Evolutionary conservation across 1,139 yeast species (phyloP), one percentile per base, ranked within the genome.

Genomic region (Suhomyces taliae): DNA sequence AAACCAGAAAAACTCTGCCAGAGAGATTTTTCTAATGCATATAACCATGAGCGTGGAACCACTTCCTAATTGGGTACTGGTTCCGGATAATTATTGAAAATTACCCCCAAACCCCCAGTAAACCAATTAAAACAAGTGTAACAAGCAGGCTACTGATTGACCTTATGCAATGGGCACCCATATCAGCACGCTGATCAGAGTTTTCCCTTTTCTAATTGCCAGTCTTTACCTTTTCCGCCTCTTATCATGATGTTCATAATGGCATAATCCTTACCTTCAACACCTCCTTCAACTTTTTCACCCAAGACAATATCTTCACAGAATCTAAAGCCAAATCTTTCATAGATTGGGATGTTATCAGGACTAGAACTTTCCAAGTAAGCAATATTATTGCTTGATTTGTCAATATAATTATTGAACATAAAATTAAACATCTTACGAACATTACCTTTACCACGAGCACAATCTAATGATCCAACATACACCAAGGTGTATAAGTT

Each of bases 391-490:
- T 69, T 60, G 19, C 68, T 69, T 31, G 65, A 62, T 40, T 66
- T 64, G 54, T 83, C 87, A 44, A 85, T 72, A 59, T 76, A 69
- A 44, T 73, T 68, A 29, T 68, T 62, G 53, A 81, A 81, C 76
- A 81, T 78, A 56, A 70, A 76, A n/a, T 81, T 79, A 53, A 83
- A 77, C 58, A 82, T 69, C 43, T 72, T 72, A 40, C 88, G 64
- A n/a, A 76, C 82, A 59, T 83, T 82, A 8, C 89, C 89, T 61
- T 83, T 83, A 34, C 89, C 89, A 56, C 86, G 71, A 8, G 87
- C 86, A 24, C 64, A 58, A n/a, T 74, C 75, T 9, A 78, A 67
- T 7, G 85, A 78, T 2, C 87, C 89, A 40, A 83, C 65, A 57
- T 83, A 83, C 34, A 83, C 86, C 57, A 83, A 72, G 14, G 86